Evolutionary conservation across 306 rosid species (phyloP), one percentile per base, ranked within the genome.

Genomic region (Prunus fruticosa): DNA sequence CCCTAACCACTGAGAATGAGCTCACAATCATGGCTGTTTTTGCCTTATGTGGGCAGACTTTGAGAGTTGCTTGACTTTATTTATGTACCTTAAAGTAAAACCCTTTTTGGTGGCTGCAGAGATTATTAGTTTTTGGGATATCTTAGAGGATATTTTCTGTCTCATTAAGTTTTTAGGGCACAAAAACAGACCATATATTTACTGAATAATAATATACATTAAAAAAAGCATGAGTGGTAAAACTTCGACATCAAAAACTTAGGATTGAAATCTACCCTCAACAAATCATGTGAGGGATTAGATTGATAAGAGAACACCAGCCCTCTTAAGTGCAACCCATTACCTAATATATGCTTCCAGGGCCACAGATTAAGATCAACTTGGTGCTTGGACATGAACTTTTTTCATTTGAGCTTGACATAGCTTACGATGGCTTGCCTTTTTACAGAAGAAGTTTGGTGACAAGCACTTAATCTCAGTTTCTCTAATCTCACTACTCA

Each of bases 221-320:
- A 6, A 7, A 38, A 38, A 38, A 38, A 38, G 43, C 43, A 19
- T 53, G 18, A 6, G 58, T 62, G 71, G 78, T 74, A 47, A 65
- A 34, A 47, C 66, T 65, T 75, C 79, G 6, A 34, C 54, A 22
- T 65, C 79, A 8, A 38, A 13, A 76, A 30, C 32, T 67, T 34
- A 54, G 25, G 79, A 66, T 52, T 14, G 64, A 67, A 52, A 76
- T 63, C 16, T 49, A 63, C 10, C 78, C 51, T 62, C 60, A 27
- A 54, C n/a, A 34, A 38, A 62, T 11, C 61, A 61, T 45, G 49
- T 27, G 30, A 30, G 22, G 54, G 65, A 67, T 56, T 67, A 67
- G 45, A 30, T 38, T 76, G 80, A 76, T 56, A 66, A 66, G 65
- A 75, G 79, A 75, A 71, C 72, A 76, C 30, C 65, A 76, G 80